Evolutionary conservation across 2,329 filamentous ascomycete species (phyloP), one percentile per base, ranked within the genome.

Genomic region (Talaromyces albobiverticillius): DNA sequence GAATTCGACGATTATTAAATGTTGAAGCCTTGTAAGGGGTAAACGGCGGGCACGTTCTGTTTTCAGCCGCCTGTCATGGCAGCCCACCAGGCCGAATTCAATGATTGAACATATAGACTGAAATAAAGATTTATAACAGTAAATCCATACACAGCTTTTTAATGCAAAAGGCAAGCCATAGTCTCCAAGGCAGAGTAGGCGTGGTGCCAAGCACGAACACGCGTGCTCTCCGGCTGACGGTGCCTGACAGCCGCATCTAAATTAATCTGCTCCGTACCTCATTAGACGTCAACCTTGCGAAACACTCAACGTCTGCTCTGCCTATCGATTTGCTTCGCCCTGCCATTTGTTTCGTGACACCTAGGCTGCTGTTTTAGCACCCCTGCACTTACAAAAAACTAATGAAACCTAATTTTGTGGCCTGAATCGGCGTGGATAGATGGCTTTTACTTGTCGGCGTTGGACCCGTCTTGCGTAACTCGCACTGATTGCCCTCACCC

Each of bases 401-500:
- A 46, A 52, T 46, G 50, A 52, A 46, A 10, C 29, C 11, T 20
- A 10, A 38, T 40, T 32, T 1, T 34, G n/a, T 22, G n/a, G 25
- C 14, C 7, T 45, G n/a, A 36, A 9, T 16, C 41, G 22, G 42
- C 18, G 29, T 46, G 50, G 22, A 29, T 45, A 46, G 41, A 52
- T 46, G 50, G 49, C 49, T 34, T 41, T 16, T 36, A 38, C 50
- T 22, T 16, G 31, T 46, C 42, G 31, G 29, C n/a, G 26, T 43
- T 46, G 20, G 29, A 34, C 18, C 34, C 13, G 41, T 26, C 50
- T 46, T 52, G 50, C 50, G 31, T 46, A 52, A 46, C 50, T 50
- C 18, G 50, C 41, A 26, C 31, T 22, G 32, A 36, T 18, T 7
- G n/a, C n/a, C 32, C 7, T n/a, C 11, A 11, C 31, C n/a, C 7